Base-by-base conservation (phyloP, 1,284 basidiomycete species). In the Sporisorium graminicola region DNA sequence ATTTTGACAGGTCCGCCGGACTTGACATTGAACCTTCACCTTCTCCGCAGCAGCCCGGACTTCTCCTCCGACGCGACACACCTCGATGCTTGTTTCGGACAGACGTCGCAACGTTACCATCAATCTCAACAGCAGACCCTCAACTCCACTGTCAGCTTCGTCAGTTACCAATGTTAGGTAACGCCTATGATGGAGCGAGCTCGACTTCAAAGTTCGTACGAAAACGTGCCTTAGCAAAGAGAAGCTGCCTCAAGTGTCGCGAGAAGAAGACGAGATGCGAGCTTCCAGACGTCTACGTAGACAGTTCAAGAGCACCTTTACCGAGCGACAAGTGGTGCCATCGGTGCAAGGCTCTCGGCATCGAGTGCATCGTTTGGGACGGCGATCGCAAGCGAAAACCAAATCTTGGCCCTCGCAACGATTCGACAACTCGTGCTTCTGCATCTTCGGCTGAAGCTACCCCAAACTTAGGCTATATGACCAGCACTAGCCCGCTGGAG, bases 311-410 rank as follows among this genome's bases (percentile, higher is more conserved):
- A 26, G n/a, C 8, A 10, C 72, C 75, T 2, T 37, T 80, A 1
- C 63, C 62, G 2, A 26, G 27, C 31, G 40, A 59, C 2, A 63
- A 76, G 40, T 53, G 51, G n/a, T 80, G 78, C 26, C 68, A 74
- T 16, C 65, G 76, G 7, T 80, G 78, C 61, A 58, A 37, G 24
- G 60, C 64, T 27, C 59, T 76, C 26, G 58, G 49, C n/a, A 37
- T 72, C 5, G 69, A 70, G 20, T 80, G 78, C 42, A 40, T 78
- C 55, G 73, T 80, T 26, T 79, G 64, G 62, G 77, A 79, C 47
- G 77, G 70, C 37, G 74, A 79, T 31, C 65, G 77, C 47, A 79
- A 79, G 56, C 58, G 69, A 22, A 74, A 69, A 46, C 69, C 63
- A 0, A 66, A 50, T 27, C 46, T 60, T 2, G 53, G 57, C 0